phyloP scores from a whole-genome alignment of 805 yeast species.

The Metschnikowia drakensbergensis region DNA sequence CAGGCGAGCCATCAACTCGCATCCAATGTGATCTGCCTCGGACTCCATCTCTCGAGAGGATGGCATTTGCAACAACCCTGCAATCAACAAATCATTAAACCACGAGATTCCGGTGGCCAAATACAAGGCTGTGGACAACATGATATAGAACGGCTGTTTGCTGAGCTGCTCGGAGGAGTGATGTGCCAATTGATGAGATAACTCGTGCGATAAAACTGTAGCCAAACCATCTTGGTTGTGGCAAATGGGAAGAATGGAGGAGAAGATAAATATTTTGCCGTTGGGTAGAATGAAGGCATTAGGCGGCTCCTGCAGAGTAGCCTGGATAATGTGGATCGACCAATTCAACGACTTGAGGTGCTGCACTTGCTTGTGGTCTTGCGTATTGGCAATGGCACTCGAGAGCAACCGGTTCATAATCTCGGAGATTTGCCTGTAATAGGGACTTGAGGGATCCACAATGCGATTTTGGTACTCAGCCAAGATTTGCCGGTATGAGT shows the following conservation, averaged over 20 bases:
- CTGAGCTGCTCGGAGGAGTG: slow-evolving; percentile 85
- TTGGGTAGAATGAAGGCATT: slow-evolving; percentile 96
- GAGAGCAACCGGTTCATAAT: slow-evolving; percentile 64
- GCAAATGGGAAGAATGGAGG: slow-evolving; percentile 74
- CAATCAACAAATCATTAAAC: slow-evolving; percentile 50
- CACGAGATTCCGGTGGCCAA: slow-evolving; percentile 56
- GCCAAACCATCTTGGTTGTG: slow-evolving; percentile 86
- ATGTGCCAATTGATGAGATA: slow-evolving; percentile 90
- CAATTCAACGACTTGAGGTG: slow-evolving; percentile 51
- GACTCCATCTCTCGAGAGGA: slow-evolving; percentile 91
- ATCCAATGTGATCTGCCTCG: slow-evolving; percentile 93
- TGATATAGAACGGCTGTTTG: slow-evolving; percentile 64
- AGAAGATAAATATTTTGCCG: slow-evolving; percentile 89
- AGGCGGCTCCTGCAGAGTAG: slow-evolving; percentile 66
- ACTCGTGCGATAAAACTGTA: slow-evolving; percentile 90
- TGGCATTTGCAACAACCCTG: slow-evolving; percentile 66
- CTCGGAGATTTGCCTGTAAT: slow-evolving; percentile 48
- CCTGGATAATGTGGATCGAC: slow-evolving; percentile 67
- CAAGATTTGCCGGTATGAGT: slow-evolving; percentile 59
- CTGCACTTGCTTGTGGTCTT: slow-evolving; percentile 32
- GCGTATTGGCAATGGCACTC: slow-evolving; percentile 43
- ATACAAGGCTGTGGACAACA: slow-evolving; percentile 50
- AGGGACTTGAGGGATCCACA: slow-evolving; percentile 62
- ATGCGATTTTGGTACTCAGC: slow-evolving; percentile 48
- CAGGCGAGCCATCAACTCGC: slow-evolving; percentile 85